Base-by-base conservation (phyloP, 768 basidiomycete species). In the Leccinum fibrillosum region DNA sequence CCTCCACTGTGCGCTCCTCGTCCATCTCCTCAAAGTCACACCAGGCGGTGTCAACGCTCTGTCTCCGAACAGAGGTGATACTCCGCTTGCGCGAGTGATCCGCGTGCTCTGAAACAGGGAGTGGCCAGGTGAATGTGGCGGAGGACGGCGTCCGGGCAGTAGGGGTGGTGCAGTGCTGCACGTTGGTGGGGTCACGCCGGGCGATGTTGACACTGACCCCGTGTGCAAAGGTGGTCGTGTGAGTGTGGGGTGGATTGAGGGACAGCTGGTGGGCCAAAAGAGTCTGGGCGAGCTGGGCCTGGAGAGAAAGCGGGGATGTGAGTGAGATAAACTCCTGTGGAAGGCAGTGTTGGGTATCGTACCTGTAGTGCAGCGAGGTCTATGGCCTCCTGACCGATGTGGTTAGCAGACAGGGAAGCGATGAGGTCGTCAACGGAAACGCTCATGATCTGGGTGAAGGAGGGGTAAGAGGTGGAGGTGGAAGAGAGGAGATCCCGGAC, bases 331-430 rank as follows among this genome's bases (percentile, higher is more conserved):
- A 23, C 57, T 45, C 17, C n/a, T 47, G 32, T 44, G 48, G n/a
- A 15, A 55, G 45, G 63, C 47, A 28, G 28, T 68, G 63, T 21
- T 59, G 64, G 61, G 57, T 59, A 64, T 39, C 37, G 25, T 63
- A 81, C 80, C 75, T 82, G 79, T 13, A 81, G 74, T 25, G 75
- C 68, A 49, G 78, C 78, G 59, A 81, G 73, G 70, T 81, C 81
- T 13, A 76, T 73, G n/a, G 79, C 79, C 63, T 81, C 80, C 62
- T 81, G 81, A 58, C 79, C 79, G 66, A 81, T 79, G 74, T 81
- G 80, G 66, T 74, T 78, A 2, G 75, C 64, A 45, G 70, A 74
- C 64, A 81, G 61, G 11, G 80, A 80, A 21, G 79, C 73, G 54
- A 82, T 76, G 65, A 81, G 81, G 73, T 81, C 80, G 67, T 81